Base-by-base conservation (phyloP, 495 filamentous ascomycete genomes). In the Hypomontagnella monticulosa region DNA sequence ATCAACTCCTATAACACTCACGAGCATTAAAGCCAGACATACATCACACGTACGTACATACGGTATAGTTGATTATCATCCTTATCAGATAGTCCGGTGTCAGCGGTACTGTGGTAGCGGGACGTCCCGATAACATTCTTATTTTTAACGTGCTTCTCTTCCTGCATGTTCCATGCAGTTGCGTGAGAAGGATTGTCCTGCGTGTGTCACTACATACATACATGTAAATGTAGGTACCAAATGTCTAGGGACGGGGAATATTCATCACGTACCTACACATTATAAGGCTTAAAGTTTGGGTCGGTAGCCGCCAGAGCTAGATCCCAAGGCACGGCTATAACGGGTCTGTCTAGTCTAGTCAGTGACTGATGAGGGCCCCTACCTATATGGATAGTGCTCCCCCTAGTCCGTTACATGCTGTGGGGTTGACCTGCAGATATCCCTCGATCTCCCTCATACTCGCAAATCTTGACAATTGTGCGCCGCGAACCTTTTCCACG, bases 231-330 rank as follows among this genome's bases (percentile, higher is more conserved):
- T 47, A 27, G 16, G 7, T 16, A 16, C n/a, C 43, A 27, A 2
- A 27, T 27, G 23, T 27, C 23, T 27, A 27, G 23, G 23, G 11
- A 46, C 20, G n/a, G 32, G 36, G 30, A 51, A 48, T 34, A 50
- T 34, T 40, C 55, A 16, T 47, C 23, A n/a, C 23, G 12, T 7
- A 53, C 3, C 10, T 36, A 34, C 19, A 33, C 50, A 36, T 44
- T 27, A 27, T 27, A 57, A 57, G 30, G 20, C 38, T 57, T 12
- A n/a, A 61, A 57, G 46, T 48, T 48, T 57, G 57, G 57, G 27
- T 67, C 38, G n/a, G 32, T 67, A 67, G 52, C 57, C 63, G 63
- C 63, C 37, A 38, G 43, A 33, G 33, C 57, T 61, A 53, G 27
- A 30, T 20, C 41, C 41, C 58, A 49, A 46, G 50, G 5, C 23